A percentile compares a stretch with the other conserved stretches of the same genome.
Evolutionary conservation across 345 rosid genomes (phyloP).

Genomic region (Euphorbia tirucalli): DNA sequence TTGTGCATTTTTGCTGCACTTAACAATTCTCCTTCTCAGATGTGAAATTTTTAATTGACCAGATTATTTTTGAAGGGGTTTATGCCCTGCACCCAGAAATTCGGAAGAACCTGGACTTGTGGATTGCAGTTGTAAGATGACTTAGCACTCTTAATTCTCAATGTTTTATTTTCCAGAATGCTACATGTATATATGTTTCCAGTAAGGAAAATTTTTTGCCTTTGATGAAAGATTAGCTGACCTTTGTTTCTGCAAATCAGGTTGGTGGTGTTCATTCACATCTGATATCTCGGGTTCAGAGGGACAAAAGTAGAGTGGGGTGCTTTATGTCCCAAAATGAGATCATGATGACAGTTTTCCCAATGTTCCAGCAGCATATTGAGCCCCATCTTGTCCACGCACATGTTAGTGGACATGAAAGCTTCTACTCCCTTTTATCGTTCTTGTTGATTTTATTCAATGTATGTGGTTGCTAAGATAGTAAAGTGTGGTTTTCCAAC

Average conservation of each 20-base stretch:
- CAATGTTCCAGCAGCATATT: slow-evolving; percentile 96
- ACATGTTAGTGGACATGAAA: slow-evolving; percentile 62
- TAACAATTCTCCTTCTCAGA: background rate
- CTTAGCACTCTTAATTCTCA: slow-evolving; percentile 19
- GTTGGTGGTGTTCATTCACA: slow-evolving; percentile 99
- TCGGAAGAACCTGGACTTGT: slow-evolving; percentile 79
- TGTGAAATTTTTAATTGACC: slow-evolving; percentile 29
- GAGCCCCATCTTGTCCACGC: slow-evolving; percentile 99
- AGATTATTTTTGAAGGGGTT: slow-evolving; percentile 96
- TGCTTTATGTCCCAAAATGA: slow-evolving; percentile 94
- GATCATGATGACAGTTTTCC: slow-evolving; percentile 96
- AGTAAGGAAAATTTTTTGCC: background rate
- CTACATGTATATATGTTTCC: background rate
- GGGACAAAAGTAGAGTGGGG: slow-evolving; percentile 92
- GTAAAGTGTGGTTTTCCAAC: background rate
- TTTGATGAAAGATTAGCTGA: slow-evolving; percentile 2
- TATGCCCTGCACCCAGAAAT: slow-evolving; percentile 97
- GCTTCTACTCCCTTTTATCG: slow-evolving; percentile 3
- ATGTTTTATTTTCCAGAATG: slow-evolving; percentile 16
- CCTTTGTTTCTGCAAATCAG: slow-evolving; percentile 41
- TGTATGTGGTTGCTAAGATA: background rate
- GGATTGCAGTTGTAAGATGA: slow-evolving; percentile 96
- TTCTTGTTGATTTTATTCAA: slow-evolving; percentile 6
- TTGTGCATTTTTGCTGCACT: slow-evolving; percentile 6
- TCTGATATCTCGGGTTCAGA: slow-evolving; percentile 94